Conservation (phyloP, 192 early-diverging fungal species). For the Podila verticillata region DNA sequence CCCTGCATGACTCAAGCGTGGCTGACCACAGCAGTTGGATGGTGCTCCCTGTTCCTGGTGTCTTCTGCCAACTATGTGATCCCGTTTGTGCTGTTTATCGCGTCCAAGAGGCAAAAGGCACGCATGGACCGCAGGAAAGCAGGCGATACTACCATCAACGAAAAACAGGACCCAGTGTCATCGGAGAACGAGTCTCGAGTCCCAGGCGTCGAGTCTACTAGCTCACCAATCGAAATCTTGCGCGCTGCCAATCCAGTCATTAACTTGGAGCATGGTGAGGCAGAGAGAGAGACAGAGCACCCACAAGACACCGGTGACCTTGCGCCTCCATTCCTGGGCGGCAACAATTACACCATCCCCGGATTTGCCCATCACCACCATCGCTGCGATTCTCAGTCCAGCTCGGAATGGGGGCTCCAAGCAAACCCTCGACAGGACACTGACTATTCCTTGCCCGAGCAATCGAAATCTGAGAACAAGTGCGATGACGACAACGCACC, state of each 20-base stretch:
- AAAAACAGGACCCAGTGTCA: conserved; percentile 3
- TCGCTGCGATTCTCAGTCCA: no score
- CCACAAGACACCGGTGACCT: neutral
- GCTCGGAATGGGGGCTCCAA: no score
- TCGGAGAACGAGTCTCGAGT: no score
- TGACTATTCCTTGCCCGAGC: no score
- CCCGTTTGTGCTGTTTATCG: conserved; percentile 73
- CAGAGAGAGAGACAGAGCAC: neutral
- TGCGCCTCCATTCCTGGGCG: conserved; percentile 15
- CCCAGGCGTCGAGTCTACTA: no score
- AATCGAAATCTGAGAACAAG: no score
- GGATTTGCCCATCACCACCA: conserved; percentile 4
- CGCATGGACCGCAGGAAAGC: conserved; percentile 11
- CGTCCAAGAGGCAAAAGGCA: conserved; percentile 46
- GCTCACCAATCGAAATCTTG: neutral
- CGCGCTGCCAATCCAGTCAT: conserved; percentile 1
- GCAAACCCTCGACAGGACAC: no score
- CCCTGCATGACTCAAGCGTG: conserved; percentile 73
- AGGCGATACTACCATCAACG: neutral
- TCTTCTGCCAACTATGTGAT: conserved; percentile 73
- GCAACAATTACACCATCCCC: conserved; percentile 26
- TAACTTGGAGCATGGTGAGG: no score
- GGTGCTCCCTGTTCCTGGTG: conserved; percentile 70
- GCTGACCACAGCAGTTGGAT: conserved; percentile 65
- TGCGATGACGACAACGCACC: no score